These are phyloP conservation scores for Clarireedia monteithiana DNA, from an alignment of 2,329 filamentous ascomycete species.

Conservation along the genomic window DNA sequence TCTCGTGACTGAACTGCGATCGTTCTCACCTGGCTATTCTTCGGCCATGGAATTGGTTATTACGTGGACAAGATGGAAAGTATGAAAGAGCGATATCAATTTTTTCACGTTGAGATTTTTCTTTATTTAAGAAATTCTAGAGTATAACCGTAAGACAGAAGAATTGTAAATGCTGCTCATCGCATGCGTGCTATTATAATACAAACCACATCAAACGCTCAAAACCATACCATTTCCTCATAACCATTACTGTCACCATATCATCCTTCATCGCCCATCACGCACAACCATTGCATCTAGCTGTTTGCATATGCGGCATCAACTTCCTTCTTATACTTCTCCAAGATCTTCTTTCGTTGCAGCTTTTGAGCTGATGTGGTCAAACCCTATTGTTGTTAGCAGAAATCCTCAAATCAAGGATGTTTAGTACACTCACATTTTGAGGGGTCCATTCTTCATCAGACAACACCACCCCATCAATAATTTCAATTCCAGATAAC, in stretches of 20 bases:
- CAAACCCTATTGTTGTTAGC: slow-evolving; percentile 41
- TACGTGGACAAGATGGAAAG: no score
- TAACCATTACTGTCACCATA: background rate
- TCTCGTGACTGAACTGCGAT: background rate
- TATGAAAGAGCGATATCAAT: no score
- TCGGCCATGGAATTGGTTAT: no score
- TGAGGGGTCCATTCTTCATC: slow-evolving; percentile 85
- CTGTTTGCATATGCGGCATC: slow-evolving; percentile 30
- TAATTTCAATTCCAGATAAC: slow-evolving; percentile 62
- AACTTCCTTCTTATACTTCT: slow-evolving; percentile 54
- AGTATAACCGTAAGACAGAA: no score
- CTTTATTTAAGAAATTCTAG: no score
- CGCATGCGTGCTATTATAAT: slow-evolving; percentile 7
- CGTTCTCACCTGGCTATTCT: no score
- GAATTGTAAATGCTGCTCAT: no score
- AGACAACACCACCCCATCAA: slow-evolving; percentile 68
- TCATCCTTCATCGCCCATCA: slow-evolving; percentile 1
- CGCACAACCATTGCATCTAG: slow-evolving; percentile 3
- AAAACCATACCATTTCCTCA: background rate
- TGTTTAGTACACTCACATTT: slow-evolving; percentile 53
- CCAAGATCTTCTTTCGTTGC: slow-evolving; percentile 59
- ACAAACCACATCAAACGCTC: background rate
- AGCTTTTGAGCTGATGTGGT: slow-evolving; percentile 67
- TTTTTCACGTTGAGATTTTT: no score
- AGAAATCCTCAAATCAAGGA: slow-evolving; percentile 30